Percentiles rank a stretch among this genome's conserved stretches.
Evolutionary conservation across 176 grass and related monocot species (phyloP).

Genomic region (Juncus inflexus): DNA sequence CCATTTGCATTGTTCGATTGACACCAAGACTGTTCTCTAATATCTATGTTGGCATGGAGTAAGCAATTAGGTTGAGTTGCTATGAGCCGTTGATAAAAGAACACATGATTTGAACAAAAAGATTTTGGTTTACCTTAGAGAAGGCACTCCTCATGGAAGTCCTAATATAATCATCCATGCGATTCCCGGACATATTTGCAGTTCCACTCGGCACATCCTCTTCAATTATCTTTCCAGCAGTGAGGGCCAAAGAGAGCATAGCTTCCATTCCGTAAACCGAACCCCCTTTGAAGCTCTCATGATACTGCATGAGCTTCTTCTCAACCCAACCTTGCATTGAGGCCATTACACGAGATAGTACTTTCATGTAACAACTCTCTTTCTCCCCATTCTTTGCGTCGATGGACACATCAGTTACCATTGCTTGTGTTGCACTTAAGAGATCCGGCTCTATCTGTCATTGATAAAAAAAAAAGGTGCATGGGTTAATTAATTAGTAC

Average conservation of each 20-base stretch:
- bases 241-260: conserved; percentile 54
- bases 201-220: conserved; percentile 32
- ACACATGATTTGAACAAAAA: background rate
- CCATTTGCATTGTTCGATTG: conserved; percentile 32
- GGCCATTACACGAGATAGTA: conserved; percentile 44
- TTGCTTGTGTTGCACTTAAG: conserved; percentile 41
- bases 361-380: conserved; percentile 53
- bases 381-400: conserved; percentile 51
- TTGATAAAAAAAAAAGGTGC: too few relatives aligned
- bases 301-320: conserved; percentile 75
- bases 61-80: background rate
- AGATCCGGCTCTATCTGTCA: conserved; percentile 61
- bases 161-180: conserved; percentile 68
- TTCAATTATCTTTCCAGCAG: conserved; percentile 44
- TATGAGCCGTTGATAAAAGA: too few relatives aligned
- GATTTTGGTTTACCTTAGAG: conserved; percentile 42
- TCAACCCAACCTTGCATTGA: conserved; percentile 85
- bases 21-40: conserved; percentile 48
- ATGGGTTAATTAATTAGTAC: too few relatives aligned
- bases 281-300: conserved; percentile 51
- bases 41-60: conserved; percentile 34
- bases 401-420: conserved; percentile 61
- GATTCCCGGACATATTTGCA: conserved; percentile 28
- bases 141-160: conserved; percentile 82
- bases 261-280: conserved; percentile 43